These are phyloP conservation scores for Diplocarpon mali DNA, from an alignment of 2,329 filamentous ascomycete species.

Conservation along the genomic window DNA sequence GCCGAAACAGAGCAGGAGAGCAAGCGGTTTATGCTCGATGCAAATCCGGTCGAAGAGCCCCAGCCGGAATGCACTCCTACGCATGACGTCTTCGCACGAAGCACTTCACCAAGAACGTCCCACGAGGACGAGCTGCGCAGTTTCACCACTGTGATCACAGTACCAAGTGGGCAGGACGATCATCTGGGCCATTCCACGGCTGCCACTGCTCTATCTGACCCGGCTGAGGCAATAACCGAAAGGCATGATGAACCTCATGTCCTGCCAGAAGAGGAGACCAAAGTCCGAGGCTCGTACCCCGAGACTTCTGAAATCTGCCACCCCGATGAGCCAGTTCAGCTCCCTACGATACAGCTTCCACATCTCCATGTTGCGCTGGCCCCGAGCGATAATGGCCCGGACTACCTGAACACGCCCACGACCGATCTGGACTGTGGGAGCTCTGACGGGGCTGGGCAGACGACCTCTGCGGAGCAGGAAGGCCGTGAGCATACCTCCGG, in stretches of 20 bases:
- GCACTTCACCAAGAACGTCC: conserved; percentile 13
- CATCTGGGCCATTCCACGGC: conserved; percentile 5
- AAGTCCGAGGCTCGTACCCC: neutral
- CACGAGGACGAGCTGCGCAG: conserved; percentile 10
- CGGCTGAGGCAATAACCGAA: no score
- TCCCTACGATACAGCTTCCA: conserved; percentile 17
- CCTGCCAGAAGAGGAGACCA: neutral
- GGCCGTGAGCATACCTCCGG: conserved; percentile 14
- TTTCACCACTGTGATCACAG: conserved; percentile 14
- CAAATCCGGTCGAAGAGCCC: conserved; percentile 14
- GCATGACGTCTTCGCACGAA: conserved; percentile 6
- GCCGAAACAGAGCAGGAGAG: conserved; percentile 14
- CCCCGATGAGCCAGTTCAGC: conserved; percentile 9
- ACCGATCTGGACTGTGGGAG: conserved; percentile 27
- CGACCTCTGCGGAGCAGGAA: conserved; percentile 11
- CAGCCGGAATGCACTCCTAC: conserved; percentile 12
- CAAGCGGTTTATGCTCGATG: conserved; percentile 22
- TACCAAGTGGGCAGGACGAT: conserved; percentile 11
- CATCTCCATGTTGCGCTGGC: conserved; percentile 20
- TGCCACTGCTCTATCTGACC: no score
- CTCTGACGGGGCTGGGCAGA: conserved; percentile 17
- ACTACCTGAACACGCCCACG: conserved; percentile 19
- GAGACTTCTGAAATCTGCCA: conserved; percentile 9
- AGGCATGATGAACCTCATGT: no score
- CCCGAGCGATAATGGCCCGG: conserved; percentile 13